These are phyloP conservation scores for Yarrowia sp. DNA, from an alignment of 805 yeast species.

Conservation along the genomic window DNA sequence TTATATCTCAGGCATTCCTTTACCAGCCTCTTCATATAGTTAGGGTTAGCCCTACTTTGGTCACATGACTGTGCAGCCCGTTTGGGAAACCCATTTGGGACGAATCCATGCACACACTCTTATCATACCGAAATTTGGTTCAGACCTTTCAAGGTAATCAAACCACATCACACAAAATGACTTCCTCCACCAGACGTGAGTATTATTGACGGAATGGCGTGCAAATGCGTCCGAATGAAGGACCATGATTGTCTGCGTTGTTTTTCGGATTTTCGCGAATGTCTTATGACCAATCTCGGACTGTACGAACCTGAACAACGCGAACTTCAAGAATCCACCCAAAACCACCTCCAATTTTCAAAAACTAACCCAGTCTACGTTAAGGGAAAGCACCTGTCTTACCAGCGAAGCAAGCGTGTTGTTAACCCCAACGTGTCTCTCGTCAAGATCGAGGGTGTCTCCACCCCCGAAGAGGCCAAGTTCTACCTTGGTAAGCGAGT, in stretches of 20 bases:
- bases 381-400: slow-evolving; percentile 99
- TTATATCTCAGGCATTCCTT: too few species aligned
- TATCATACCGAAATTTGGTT: slow-evolving; percentile 24
- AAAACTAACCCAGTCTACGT: slow-evolving; percentile 64
- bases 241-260: neutral
- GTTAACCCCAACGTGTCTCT: slow-evolving; percentile 98
- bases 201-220: neutral
- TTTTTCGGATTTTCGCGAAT: neutral
- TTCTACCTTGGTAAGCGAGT: slow-evolving; percentile 99
- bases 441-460: slow-evolving; percentile 95
- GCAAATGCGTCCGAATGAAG: neutral
- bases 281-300: neutral
- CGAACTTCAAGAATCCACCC: neutral
- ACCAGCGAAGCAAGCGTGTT: slow-evolving; percentile 98
- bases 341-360: neutral
- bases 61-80: neutral
- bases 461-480: slow-evolving; percentile 87
- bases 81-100: slow-evolving; percentile 19
- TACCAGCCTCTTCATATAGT: neutral
- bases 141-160: slow-evolving; percentile 24
- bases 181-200: slow-evolving; percentile 25
- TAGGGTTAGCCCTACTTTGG: slow-evolving; percentile 16
- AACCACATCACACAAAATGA: slow-evolving; percentile 22
- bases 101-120: slow-evolving; percentile 14
- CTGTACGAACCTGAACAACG: neutral